These are phyloP conservation scores for Neoscytalidium dimidiatum DNA, from an alignment of 2,329 filamentous ascomycete genomes.

Conservation along the genomic window DNA sequence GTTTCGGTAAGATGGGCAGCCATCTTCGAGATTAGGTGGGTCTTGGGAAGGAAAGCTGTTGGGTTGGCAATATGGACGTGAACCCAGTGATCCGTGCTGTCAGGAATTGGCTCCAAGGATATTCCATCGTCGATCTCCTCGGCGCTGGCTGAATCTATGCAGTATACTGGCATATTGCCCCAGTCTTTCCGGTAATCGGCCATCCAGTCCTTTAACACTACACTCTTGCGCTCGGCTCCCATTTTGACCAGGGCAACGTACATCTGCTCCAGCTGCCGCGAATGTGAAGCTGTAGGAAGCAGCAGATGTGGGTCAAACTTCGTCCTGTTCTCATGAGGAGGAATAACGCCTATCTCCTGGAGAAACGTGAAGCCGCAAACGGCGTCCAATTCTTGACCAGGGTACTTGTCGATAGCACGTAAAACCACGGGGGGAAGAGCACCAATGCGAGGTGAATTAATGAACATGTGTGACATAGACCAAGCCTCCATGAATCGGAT, in stretches of 20 bases:
- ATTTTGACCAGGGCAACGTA: conserved; percentile 30
- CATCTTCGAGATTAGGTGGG: conserved; percentile 60
- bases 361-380: conserved; percentile 65
- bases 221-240: conserved; percentile 27
- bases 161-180: conserved; percentile 64
- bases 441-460: conserved; percentile 53
- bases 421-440: conserved; percentile 66
- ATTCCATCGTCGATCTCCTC: conserved; percentile 78
- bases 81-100: conserved; percentile 65
- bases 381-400: conserved; percentile 49
- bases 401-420: conserved; percentile 63
- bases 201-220: conserved; percentile 57
- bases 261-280: conserved; percentile 46
- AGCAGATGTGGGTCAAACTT: conserved; percentile 60
- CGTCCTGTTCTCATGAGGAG: conserved; percentile 69
- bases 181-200: conserved; percentile 60
- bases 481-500: conserved; percentile 72
- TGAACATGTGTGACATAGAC: conserved; percentile 33
- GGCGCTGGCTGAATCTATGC: conserved; percentile 69
- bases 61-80: conserved; percentile 80
- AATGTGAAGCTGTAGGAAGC: conserved; percentile 51
- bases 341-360: conserved; percentile 72
- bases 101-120: conserved; percentile 64
- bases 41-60: conserved; percentile 65
- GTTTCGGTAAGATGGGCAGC: conserved; percentile 61